Evolutionary conservation across 352 stramenopile species (phyloP).

Genomic region (Globisporangium polare): DNA sequence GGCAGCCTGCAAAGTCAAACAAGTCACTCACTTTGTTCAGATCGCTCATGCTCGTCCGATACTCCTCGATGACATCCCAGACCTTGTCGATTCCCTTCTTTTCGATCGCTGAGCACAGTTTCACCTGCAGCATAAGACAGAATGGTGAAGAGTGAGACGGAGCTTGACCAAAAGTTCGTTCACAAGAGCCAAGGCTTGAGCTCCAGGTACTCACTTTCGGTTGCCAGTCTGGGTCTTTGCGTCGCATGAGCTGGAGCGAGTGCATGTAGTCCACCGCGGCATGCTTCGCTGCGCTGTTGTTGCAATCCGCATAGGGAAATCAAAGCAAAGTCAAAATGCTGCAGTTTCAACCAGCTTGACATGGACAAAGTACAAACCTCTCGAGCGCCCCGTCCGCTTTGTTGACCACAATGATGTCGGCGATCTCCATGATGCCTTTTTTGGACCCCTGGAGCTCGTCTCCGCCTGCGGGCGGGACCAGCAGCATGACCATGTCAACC

Average conservation of each 20-base stretch:
- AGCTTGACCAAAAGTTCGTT: background rate
- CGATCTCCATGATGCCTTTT: conserved; percentile 98
- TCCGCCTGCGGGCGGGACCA: conserved; percentile 93
- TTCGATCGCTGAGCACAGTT: conserved; percentile 65
- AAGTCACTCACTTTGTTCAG: conserved; percentile 40
- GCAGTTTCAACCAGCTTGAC: background rate
- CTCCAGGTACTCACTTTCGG: conserved; percentile 33
- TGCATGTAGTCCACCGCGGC: conserved; percentile 77
- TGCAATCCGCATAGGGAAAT: background rate
- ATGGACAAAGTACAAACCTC: conserved; percentile 19
- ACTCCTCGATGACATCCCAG: conserved; percentile 62
- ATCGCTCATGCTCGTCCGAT: conserved; percentile 48
- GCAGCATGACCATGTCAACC: conserved; percentile 95
- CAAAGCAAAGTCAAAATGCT: background rate
- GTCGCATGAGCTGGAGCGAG: conserved; percentile 75
- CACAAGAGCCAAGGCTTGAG: background rate
- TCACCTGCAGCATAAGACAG: conserved; percentile 32
- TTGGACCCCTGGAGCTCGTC: conserved; percentile 98
- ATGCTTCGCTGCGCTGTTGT: conserved; percentile 58
- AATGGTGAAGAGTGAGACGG: background rate
- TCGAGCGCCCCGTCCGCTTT: conserved; percentile 94
- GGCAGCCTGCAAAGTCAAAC: background rate
- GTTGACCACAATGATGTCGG: conserved; percentile 96
- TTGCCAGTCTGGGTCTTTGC: conserved; percentile 81
- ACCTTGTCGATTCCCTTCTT: conserved; percentile 71